Conservation (phyloP, 2,329 filamentous ascomycete genomes). For the Fusarium sp. region DNA sequence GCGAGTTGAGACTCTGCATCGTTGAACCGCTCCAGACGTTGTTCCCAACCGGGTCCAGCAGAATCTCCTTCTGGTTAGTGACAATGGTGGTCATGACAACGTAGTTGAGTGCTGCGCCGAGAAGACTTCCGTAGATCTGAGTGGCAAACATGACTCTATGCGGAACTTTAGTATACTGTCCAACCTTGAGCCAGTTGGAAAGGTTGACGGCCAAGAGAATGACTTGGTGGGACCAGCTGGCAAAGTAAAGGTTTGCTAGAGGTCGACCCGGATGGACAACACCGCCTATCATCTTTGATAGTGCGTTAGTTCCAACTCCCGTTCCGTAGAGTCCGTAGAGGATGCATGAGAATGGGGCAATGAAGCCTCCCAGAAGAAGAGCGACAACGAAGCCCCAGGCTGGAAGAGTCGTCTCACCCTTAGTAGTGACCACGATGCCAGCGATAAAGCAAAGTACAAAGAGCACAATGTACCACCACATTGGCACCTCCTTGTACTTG, state of each 20-base stretch:
- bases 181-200: conserved; percentile 50
- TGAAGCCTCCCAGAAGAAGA: conserved; percentile 50
- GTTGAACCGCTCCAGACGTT: conserved; percentile 62
- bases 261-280: conserved; percentile 56
- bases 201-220: conserved; percentile 48
- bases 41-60: conserved; percentile 54
- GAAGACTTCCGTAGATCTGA: conserved; percentile 55
- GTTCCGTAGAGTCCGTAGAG: conserved; percentile 43
- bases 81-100: conserved; percentile 60
- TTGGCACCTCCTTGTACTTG: conserved; percentile 52
- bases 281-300: conserved; percentile 59
- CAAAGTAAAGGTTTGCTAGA: conserved; percentile 59
- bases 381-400: conserved; percentile 53
- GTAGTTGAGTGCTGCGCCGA: conserved; percentile 60
- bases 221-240: conserved; percentile 50
- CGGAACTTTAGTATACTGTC: conserved; percentile 52
- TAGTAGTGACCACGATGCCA: conserved; percentile 51
- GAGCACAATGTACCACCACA: conserved; percentile 52
- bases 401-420: conserved; percentile 51
- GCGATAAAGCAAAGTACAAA: conserved; percentile 49
- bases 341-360: conserved; percentile 50
- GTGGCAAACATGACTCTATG: conserved; percentile 55
- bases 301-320: conserved; percentile 35
- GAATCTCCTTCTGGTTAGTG: conserved; percentile 54
- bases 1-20: conserved; percentile 60